Base-by-base conservation (phyloP, 2,329 filamentous ascomycete genomes). In the Berkeleyomyces basicola region DNA sequence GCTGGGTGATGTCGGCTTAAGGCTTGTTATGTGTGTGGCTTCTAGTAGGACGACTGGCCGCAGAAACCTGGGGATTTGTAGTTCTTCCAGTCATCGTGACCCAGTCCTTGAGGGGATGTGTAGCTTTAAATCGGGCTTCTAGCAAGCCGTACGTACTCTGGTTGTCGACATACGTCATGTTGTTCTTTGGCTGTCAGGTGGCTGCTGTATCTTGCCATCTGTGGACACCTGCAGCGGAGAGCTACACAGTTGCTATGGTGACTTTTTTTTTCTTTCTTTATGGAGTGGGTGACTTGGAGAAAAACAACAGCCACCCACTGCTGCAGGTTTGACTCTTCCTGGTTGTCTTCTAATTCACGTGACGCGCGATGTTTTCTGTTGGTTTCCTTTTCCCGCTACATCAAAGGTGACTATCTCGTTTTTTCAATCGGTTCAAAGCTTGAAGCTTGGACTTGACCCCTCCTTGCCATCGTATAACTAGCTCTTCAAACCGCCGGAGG, bases 261-360 rank as follows among this genome's bases (percentile, higher is more conserved):
- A 51, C 55, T 60, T 43, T 63, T 53, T 47, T 31, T 43, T 63
- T 53, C 39, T 31, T 39, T 36, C 10, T 61, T 51, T 61, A 40
- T 61, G 4, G 23, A 33, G 6, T 58, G 31, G 9, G 23, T 46
- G 7, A 31, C 42, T 60, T 60, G 46, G 43, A 36, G 23, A 7
- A 7, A 59, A 65, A 66, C 60, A 66, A 53, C 49, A 37, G 4
- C 49, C 33, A 31, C 31, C 43, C n/a, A n/a, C 43, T n/a, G 43
- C 11, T n/a, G 43, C 11, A n/a, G 43, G 11, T 39, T 10, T 39
- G 33, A 2, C 11, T 55, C 10, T 2, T 37, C 10, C 23, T 51
- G 16, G 11, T 7, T 39, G 33, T 7, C 39, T 55, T 23, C 5
- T 39, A 2, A 23, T 55, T 55, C 51, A 39, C 33, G n/a, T 55